phyloP scores from a whole-genome alignment of 768 basidiomycete genomes.

The Agrocybe praecox region DNA sequence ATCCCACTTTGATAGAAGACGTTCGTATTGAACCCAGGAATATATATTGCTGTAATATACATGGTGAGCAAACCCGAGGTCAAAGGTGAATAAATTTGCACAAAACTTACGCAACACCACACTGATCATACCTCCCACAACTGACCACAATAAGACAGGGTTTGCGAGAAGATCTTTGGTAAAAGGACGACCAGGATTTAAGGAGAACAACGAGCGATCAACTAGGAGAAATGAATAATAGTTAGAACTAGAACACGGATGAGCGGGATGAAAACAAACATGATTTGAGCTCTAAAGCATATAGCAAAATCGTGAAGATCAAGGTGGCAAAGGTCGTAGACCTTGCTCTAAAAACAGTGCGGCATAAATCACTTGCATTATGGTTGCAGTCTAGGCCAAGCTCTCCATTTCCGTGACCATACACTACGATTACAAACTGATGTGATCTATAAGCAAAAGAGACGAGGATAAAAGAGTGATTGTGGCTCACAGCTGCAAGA shows the following conservation, averaged over 20 bases:
- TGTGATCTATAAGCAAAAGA: neutral
- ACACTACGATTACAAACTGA: conserved; percentile 40
- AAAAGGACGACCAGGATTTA: conserved; percentile 36
- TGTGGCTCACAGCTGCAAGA: conserved; percentile 30
- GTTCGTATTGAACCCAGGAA: conserved; percentile 36
- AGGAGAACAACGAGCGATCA: conserved; percentile 38
- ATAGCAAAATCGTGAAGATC: conserved; percentile 38
- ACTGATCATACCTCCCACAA: conserved; percentile 34
- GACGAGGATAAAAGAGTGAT: neutral
- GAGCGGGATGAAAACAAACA: conserved; percentile 23
- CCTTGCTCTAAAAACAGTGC: conserved; percentile 34
- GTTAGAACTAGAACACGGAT: conserved; percentile 23
- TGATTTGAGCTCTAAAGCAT: conserved; percentile 38
- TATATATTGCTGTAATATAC: conserved; percentile 32
- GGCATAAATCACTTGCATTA: conserved; percentile 22
- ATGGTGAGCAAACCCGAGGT: neutral
- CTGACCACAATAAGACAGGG: conserved; percentile 36
- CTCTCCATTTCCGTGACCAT: conserved; percentile 31
- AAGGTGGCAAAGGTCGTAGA: conserved; percentile 40
- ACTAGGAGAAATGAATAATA: conserved; percentile 18
- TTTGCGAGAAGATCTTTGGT: conserved; percentile 38
- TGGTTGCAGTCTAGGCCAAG: conserved; percentile 36
- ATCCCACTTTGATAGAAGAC: conserved; percentile 41
- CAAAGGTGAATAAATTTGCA: neutral
- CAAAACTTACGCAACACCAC: conserved; percentile 36